phyloP scores from a whole-genome alignment of 2,329 filamentous ascomycete genomes.

The Rutstroemia sp. region DNA sequence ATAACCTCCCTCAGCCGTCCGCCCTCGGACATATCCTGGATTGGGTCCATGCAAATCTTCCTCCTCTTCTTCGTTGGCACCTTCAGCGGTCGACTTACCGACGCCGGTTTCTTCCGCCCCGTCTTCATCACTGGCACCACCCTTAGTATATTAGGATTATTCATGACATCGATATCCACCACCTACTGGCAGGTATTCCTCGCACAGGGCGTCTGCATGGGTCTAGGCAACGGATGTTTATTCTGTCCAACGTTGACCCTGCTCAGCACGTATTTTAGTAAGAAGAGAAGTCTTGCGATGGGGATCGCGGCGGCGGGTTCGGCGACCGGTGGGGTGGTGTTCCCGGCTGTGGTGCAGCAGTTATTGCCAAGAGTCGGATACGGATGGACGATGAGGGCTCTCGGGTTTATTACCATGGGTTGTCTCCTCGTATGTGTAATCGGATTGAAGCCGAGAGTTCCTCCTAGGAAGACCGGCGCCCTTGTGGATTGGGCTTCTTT shows the following conservation, averaged over 20 bases:
- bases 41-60: slow-evolving; percentile 39
- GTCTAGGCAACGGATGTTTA: slow-evolving; percentile 35
- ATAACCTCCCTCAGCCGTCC: slow-evolving; percentile 26
- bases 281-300: slow-evolving; percentile 33
- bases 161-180: slow-evolving; percentile 34
- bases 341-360: slow-evolving; percentile 36
- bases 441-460: slow-evolving; percentile 35
- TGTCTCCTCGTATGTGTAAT: slow-evolving; percentile 30
- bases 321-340: slow-evolving; percentile 36
- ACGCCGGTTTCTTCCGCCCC: slow-evolving; percentile 34
- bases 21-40: slow-evolving; percentile 36
- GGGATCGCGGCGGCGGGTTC: slow-evolving; percentile 32
- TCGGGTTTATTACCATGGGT: slow-evolving; percentile 39
- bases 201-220: slow-evolving; percentile 36
- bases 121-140: slow-evolving; percentile 22
- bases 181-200: slow-evolving; percentile 38
- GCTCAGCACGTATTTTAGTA: slow-evolving; percentile 36
- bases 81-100: slow-evolving; percentile 33
- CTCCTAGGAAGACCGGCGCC: slow-evolving; percentile 34
- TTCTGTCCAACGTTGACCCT: slow-evolving; percentile 35
- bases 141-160: slow-evolving; percentile 33
- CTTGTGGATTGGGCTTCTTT: slow-evolving; percentile 39
- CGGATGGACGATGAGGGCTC: slow-evolving; percentile 37
- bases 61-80: slow-evolving; percentile 36
- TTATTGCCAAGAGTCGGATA: slow-evolving; percentile 37